Percentiles rank a stretch among this genome's conserved stretches.
These are phyloP conservation scores for Rhodotorula mucilaginosa DNA, from an alignment of 1,284 basidiomycete species.

Conservation along the genomic window DNA sequence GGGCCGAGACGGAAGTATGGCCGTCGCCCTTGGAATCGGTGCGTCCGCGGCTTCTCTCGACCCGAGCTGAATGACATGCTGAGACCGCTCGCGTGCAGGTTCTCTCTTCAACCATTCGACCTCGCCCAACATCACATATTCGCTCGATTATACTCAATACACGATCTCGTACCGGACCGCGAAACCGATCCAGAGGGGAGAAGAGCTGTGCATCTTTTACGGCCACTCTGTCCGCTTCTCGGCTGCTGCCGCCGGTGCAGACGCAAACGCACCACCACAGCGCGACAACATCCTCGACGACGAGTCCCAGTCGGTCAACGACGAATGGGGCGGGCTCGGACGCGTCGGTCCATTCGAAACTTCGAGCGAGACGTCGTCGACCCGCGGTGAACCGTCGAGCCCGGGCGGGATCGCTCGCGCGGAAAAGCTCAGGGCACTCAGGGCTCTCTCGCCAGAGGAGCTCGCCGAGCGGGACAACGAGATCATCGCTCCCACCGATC, in stretches of 20 bases:
- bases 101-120: conserved; percentile 75
- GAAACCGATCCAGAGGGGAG: conserved; percentile 58
- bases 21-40: conserved; percentile 83
- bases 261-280: neutral
- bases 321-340: conserved; percentile 33
- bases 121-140: conserved; percentile 68
- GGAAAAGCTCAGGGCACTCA: conserved; percentile 1
- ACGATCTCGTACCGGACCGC: conserved; percentile 67
- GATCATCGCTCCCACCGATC: conserved; percentile 41
- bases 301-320: conserved; percentile 26
- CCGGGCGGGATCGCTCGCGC: neutral
- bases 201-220: conserved; percentile 79
- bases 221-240: conserved; percentile 52
- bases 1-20: conserved; percentile 67
- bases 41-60: conserved; percentile 6
- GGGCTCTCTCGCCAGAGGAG: conserved; percentile 6
- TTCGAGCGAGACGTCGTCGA: neutral
- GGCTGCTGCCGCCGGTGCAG: neutral
- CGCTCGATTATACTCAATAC: conserved; percentile 54
- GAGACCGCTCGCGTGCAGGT: conserved; percentile 52
- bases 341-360: neutral
- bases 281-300: neutral
- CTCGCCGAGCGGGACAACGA: conserved; percentile 57
- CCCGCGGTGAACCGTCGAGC: neutral
- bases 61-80: neutral